Evolutionary conservation across 306 rosid genomes (phyloP), one percentile per base, ranked within the genome.

Genomic region (Cicer bijugum): DNA sequence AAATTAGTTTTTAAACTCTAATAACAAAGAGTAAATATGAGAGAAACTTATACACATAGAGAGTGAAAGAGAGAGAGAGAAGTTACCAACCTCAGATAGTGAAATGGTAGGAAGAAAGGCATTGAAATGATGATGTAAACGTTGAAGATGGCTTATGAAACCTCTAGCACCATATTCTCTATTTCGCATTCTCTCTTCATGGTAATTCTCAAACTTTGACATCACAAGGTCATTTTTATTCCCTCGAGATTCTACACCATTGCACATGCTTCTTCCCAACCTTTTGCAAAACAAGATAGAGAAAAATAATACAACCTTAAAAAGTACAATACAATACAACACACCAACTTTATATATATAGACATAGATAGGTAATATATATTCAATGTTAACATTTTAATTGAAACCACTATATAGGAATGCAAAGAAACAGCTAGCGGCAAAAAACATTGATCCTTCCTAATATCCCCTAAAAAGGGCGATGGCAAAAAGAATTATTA

Each of bases 191-290:
- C 59, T 72, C 10, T 79, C 86, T 42, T 82, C 88, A 85, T 89
- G 33, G 43, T 72, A 75, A 65, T 55, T 79, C 40, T 23, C 71
- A 40, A 64, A 81, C 75, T 82, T 86, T 78, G 85, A 76, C 53
- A 59, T 52, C 79, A 76, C 71, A 80, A 46, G 19, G 11, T 87
- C 81, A 86, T 85, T 87, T 88, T 83, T 86, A 86, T 75, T 67
- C 75, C 86, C 94, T 86, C 88, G 89, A 88, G 92, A 83, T 85
- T 88, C 90, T 84, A 88, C 53, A 69, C 87, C 83, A 15, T 85
- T 75, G 90, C 91, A 88, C 97, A 89, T 91, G 86, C 64, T 82
- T 84, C 51, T 76, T 79, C 56, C 12, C 19, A 35, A 60, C 66
- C 72, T 69, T 81, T 83, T 76, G 69, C 55, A 37, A 47, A 33